Conservation (phyloP, 106 monocot genomes). For the Platanthera zijinensis region DNA sequence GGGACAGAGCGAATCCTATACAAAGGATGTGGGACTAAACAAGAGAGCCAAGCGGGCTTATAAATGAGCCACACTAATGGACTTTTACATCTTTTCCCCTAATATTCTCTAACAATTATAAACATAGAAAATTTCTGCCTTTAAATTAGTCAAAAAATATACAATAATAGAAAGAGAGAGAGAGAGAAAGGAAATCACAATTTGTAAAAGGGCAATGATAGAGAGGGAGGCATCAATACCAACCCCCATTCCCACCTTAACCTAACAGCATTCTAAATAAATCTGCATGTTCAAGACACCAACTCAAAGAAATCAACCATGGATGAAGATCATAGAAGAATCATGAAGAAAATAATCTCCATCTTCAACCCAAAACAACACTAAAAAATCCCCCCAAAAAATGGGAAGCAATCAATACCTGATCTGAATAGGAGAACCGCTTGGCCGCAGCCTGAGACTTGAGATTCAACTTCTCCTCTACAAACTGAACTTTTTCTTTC, state of each 20-base stretch:
- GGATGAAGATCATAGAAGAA: not conserved
- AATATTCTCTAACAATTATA: not conserved
- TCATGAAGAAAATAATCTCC: not conserved
- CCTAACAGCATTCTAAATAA: not conserved
- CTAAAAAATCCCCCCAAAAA: not conserved
- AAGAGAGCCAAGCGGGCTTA: too few species aligned
- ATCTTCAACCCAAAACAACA: not conserved
- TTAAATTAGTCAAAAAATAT: not conserved
- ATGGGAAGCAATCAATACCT: constrained; percentile 26
- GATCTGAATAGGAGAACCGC: constrained; percentile 29
- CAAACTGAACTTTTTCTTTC: constrained; percentile 19
- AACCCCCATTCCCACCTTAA: not conserved
- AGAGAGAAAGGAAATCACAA: not conserved
- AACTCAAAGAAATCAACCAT: not conserved
- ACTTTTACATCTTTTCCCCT: too few species aligned
- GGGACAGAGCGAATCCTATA: too few species aligned
- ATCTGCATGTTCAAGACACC: not conserved
- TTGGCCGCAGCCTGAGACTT: constrained; percentile 32
- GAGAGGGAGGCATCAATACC: not conserved
- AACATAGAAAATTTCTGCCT: not conserved
- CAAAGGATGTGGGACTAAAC: too few species aligned
- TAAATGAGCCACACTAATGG: too few species aligned
- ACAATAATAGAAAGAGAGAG: not conserved
- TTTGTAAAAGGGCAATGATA: not conserved
- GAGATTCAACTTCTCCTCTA: constrained; percentile 30